These are phyloP conservation scores for Kwoniella bestiolae DNA, from an alignment of 768 basidiomycete species.

Conservation along the genomic window DNA sequence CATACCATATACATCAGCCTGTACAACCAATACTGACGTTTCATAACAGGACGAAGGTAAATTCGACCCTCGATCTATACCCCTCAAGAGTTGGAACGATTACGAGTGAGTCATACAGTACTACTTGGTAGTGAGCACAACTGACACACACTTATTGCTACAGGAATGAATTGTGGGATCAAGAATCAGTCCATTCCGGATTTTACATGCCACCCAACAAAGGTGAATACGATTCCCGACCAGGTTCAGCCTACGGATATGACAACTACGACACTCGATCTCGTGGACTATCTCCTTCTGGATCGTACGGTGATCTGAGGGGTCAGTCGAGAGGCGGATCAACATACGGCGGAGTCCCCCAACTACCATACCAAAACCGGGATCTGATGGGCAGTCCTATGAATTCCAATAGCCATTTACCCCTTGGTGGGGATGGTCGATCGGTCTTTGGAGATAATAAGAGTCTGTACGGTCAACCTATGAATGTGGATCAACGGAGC, in stretches of 20 bases:
- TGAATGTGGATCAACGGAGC: conserved; percentile 61
- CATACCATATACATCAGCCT: neutral
- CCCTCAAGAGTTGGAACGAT: conserved; percentile 94
- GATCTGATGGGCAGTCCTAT: conserved; percentile 21
- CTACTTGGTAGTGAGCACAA: conserved; percentile 33
- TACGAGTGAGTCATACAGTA: conserved; percentile 66
- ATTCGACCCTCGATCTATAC: conserved; percentile 90
- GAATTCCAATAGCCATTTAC: conserved; percentile 12
- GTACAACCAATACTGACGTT: neutral
- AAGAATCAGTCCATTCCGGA: conserved; percentile 92
- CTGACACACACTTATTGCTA: conserved; percentile 7
- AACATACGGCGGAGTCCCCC: conserved; percentile 60
- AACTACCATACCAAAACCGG: conserved; percentile 55
- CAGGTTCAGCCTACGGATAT: conserved; percentile 62
- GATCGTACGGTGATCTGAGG: conserved; percentile 64
- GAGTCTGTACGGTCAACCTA: conserved; percentile 50
- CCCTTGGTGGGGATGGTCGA: conserved; percentile 19
- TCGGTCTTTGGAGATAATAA: conserved; percentile 32
- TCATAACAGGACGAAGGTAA: conserved; percentile 85
- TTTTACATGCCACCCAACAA: conserved; percentile 85
- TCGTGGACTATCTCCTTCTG: conserved; percentile 71
- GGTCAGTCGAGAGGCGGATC: conserved; percentile 36
- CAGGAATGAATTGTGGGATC: conserved; percentile 97
- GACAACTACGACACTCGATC: conserved; percentile 74
- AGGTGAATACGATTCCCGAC: conserved; percentile 59